Evolutionary conservation across 106 monocot species (phyloP).

Genomic region (Apostasia ramifera): DNA sequence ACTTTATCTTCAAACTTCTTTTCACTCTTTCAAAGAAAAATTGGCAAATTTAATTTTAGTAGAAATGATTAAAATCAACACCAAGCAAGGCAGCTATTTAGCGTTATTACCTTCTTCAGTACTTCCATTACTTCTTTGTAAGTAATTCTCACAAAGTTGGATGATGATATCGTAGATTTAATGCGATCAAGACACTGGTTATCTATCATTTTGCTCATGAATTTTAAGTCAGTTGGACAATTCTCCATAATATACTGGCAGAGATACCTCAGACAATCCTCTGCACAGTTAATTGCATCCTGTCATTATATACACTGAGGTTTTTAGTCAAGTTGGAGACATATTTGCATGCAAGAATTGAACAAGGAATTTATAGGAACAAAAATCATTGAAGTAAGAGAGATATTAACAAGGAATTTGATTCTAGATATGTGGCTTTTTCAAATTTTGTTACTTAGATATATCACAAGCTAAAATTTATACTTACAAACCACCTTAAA

Average conservation of each 20-base stretch:
- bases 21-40: constrained; percentile 13
- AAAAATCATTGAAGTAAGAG: too few relatives aligned
- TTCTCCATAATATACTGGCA: constrained; percentile 35
- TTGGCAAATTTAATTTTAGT: neutral
- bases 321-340: neutral
- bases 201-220: constrained; percentile 33
- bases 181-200: constrained; percentile 34
- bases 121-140: constrained; percentile 66
- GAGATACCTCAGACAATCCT: constrained; percentile 66
- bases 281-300: constrained; percentile 75
- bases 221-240: constrained; percentile 52
- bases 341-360: too few relatives aligned
- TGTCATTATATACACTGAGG: constrained; percentile 7
- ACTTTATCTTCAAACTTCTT: constrained; percentile 29
- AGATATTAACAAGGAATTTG: neutral
- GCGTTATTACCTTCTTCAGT: constrained; percentile 44
- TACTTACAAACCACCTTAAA: too few relatives aligned
- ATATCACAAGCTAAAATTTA: too few relatives aligned
- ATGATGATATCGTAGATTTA: constrained; percentile 21
- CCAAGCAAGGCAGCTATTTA: neutral
- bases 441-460: too few relatives aligned
- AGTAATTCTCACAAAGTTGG: constrained; percentile 42
- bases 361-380: too few relatives aligned
- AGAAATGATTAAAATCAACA: neutral
- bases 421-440: neutral